Conservation (phyloP, 257 asterid genomes). For the Marsdenia floribunda region DNA sequence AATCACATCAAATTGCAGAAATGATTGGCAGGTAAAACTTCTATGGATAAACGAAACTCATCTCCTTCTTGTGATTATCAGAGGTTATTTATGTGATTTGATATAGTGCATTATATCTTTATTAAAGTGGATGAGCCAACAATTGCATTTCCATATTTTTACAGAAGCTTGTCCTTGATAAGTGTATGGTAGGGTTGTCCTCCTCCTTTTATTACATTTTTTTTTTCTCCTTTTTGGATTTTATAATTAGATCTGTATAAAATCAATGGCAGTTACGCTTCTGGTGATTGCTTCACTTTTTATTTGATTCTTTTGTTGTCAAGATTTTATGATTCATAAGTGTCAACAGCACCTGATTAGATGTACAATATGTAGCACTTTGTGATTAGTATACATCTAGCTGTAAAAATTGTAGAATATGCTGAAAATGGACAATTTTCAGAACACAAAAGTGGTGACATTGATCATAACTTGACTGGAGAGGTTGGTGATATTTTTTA, state of each 20-base stretch:
- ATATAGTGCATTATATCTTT: too few species aligned
- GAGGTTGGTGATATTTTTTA: neutral
- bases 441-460: neutral
- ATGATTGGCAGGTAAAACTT: too few species aligned
- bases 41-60: too few species aligned
- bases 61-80: too few species aligned
- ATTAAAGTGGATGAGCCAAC: too few species aligned
- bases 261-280: neutral
- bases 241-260: too few species aligned
- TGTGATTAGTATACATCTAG: neutral
- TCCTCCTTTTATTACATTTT: too few species aligned
- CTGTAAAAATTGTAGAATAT: neutral
- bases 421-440: neutral
- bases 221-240: too few species aligned
- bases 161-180: too few species aligned
- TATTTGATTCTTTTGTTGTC: neutral
- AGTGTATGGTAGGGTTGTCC: too few species aligned
- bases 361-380: neutral
- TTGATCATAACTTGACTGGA: neutral
- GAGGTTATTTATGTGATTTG: too few species aligned
- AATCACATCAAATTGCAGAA: slow-evolving; percentile 96
- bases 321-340: neutral
- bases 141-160: too few species aligned
- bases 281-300: neutral
- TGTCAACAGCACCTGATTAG: neutral